Percentiles rank a stretch among this genome's conserved stretches.
These are phyloP conservation scores for Tympanopsis confertula DNA, from an alignment of 2,329 filamentous ascomycete species.

Conservation along the genomic window DNA sequence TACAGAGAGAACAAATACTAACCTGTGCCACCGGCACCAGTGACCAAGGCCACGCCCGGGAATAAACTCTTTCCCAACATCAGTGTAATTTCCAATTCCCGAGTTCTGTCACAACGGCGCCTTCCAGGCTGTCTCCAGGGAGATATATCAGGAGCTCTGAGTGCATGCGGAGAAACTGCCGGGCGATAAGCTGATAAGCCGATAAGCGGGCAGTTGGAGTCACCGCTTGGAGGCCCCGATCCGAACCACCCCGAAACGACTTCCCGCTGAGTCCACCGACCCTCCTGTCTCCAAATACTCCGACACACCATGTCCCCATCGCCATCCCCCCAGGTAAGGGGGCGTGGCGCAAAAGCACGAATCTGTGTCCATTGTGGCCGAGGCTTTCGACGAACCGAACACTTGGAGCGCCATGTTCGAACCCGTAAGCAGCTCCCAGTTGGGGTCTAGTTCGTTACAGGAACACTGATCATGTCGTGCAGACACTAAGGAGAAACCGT, in stretches of 20 bases:
- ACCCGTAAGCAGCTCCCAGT: conserved; percentile 25
- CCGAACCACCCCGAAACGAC: no score
- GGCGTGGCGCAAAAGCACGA: conserved; percentile 8
- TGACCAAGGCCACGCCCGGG: conserved; percentile 32
- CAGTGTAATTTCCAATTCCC: not conserved
- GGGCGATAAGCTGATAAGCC: no score
- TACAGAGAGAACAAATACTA: conserved; percentile 4
- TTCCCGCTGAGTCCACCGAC: no score
- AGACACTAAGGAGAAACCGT: conserved; percentile 36
- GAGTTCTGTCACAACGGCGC: no score
- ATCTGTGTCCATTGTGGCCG: conserved; percentile 28
- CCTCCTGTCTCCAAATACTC: no score
- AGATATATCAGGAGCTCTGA: no score
- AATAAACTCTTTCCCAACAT: conserved; percentile 14
- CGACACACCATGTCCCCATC: no score
- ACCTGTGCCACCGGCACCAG: conserved; percentile 34
- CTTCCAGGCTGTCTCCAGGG: no score
- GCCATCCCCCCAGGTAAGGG: no score
- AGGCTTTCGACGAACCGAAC: conserved; percentile 31
- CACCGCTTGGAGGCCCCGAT: no score
- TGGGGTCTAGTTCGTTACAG: not conserved
- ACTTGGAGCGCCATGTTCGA: conserved; percentile 30
- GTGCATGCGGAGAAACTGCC: no score
- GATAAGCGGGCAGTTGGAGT: no score
- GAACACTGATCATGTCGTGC: not conserved